Conservation (phyloP, 1,284 basidiomycete species). For the Cryptococcus sp. region DNA sequence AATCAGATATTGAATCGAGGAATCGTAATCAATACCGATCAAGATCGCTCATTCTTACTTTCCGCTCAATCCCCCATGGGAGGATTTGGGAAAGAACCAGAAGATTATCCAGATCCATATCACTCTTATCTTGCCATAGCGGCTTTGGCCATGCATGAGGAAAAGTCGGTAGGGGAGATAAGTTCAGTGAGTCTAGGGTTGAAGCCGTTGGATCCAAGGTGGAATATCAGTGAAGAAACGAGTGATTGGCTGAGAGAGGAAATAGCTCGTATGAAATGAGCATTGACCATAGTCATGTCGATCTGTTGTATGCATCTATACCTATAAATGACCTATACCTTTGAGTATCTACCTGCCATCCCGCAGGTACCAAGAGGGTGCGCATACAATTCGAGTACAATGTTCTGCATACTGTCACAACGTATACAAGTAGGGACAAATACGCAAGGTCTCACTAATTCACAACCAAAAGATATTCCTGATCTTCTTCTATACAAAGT, state of each 20-base stretch:
- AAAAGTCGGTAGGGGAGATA: slow-evolving; percentile 33
- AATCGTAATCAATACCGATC: slow-evolving; percentile 54
- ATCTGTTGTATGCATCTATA: too few species aligned
- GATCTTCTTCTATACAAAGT: too few species aligned
- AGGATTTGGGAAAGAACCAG: slow-evolving; percentile 75
- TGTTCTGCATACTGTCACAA: too few species aligned
- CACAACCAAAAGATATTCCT: too few species aligned
- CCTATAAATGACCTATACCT: too few species aligned
- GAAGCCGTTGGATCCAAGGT: slow-evolving; percentile 58
- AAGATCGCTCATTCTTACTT: slow-evolving; percentile 62
- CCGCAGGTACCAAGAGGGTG: too few species aligned
- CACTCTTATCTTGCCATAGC: slow-evolving; percentile 87
- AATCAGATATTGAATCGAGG: slow-evolving; percentile 61
- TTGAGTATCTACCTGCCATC: too few species aligned
- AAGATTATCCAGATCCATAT: slow-evolving; percentile 78
- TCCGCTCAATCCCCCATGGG: slow-evolving; percentile 77
- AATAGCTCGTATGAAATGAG: too few species aligned
- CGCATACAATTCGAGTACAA: too few species aligned
- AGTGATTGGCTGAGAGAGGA: slow-evolving; percentile 57
- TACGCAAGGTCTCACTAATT: too few species aligned
- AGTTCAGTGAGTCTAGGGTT: slow-evolving; percentile 56
- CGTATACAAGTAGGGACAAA: too few species aligned
- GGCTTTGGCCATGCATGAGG: slow-evolving; percentile 57
- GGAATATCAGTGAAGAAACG: slow-evolving; percentile 65
- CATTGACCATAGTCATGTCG: too few species aligned